Conservation (phyloP, 2,329 filamentous ascomycete genomes). For the Metarhizium album region DNA sequence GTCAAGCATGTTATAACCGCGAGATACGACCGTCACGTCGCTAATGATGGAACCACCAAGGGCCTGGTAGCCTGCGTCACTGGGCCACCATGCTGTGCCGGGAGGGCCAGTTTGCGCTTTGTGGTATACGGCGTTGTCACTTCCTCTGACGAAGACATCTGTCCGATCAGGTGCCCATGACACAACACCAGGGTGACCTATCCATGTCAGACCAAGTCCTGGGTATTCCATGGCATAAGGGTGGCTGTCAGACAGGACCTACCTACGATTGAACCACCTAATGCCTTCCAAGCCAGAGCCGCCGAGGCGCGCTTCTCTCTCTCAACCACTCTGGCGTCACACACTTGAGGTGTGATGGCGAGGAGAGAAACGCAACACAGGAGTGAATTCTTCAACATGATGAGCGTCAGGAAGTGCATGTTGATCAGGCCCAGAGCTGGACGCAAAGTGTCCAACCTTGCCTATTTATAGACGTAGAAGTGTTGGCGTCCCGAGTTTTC, state of each 20-base stretch:
- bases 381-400: not conserved
- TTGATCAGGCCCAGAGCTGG: too few species aligned
- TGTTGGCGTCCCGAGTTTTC: too few species aligned
- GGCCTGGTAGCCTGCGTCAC: conserved; percentile 9
- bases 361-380: not conserved
- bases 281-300: not conserved
- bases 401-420: not conserved
- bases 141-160: conserved; percentile 1
- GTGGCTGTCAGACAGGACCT: not conserved
- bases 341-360: not conserved
- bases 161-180: not conserved
- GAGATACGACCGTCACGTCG: conserved; percentile 14
- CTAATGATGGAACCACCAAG: conserved; percentile 9
- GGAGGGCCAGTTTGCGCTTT: conserved; percentile 1
- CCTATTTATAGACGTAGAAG: too few species aligned
- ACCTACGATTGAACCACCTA: not conserved
- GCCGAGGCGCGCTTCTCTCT: not conserved
- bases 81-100: not conserved
- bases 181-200: not conserved
- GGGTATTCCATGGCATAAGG: not conserved
- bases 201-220: not conserved
- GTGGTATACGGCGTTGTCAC: not conserved
- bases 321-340: not conserved
- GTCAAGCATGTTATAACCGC: conserved; percentile 14
- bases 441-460: too few species aligned